Evolutionary conservation across 371 early-diverging fungal species (phyloP).

Genomic region (Batkoa obscura): DNA sequence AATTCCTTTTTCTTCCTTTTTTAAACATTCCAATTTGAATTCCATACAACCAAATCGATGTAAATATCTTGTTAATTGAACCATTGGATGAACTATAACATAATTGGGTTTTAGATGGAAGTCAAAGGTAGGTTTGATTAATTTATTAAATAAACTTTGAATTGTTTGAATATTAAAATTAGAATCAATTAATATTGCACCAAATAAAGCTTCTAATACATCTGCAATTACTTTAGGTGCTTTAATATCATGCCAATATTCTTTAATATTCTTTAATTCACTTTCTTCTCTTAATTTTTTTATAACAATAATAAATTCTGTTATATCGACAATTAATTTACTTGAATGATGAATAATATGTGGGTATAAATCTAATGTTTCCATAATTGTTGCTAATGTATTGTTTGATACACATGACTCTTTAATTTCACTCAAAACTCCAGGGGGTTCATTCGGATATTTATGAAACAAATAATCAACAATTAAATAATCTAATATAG

Average conservation of each 20-base stretch:
- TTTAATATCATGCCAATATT: conserved; percentile 45
- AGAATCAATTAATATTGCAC: conserved; percentile 75
- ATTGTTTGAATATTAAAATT: conserved; percentile 37
- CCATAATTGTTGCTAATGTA: conserved; percentile 52
- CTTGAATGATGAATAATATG: conserved; percentile 44
- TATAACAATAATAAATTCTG: conserved; percentile 19
- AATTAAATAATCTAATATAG: conserved; percentile 65
- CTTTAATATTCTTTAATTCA: conserved; percentile 17
- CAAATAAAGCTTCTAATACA: conserved; percentile 69
- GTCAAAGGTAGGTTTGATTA: conserved; percentile 28
- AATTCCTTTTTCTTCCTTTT: conserved; percentile 17
- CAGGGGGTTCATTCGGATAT: conserved; percentile 35
- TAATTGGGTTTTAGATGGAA: conserved; percentile 28
- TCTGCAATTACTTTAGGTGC: conserved; percentile 81
- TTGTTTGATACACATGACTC: conserved; percentile 76
- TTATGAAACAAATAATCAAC: conserved; percentile 46
- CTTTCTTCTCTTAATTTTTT: conserved; percentile 16
- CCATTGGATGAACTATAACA: conserved; percentile 28
- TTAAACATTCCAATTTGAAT: conserved; percentile 11
- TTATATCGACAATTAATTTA: conserved; percentile 24
- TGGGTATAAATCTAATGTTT: conserved; percentile 32
- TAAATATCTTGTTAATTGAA: conserved; percentile 17
- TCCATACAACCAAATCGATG: conserved; percentile 24
- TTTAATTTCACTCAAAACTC: conserved; percentile 50
- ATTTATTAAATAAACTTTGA: conserved; percentile 22